phyloP scores from a whole-genome alignment of 2,329 filamentous ascomycete species.

The Monilinia laxa region DNA sequence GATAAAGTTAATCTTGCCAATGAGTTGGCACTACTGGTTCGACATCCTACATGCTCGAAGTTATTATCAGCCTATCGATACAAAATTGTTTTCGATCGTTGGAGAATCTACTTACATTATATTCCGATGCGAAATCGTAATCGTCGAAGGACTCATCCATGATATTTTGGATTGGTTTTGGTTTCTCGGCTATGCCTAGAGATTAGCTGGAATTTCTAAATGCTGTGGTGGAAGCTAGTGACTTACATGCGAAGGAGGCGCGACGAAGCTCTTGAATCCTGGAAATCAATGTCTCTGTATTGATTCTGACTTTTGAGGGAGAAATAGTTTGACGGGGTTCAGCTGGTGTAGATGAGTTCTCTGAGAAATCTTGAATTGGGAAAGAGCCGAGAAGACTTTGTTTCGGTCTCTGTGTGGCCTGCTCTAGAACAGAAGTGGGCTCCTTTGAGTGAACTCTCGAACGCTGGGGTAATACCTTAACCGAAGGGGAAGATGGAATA shows the following conservation, averaged over 20 bases:
- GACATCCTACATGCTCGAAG: neutral
- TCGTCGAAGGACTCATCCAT: neutral
- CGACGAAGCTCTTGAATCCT: slow-evolving; percentile 3
- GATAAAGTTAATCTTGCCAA: slow-evolving; percentile 7
- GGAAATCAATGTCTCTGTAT: neutral
- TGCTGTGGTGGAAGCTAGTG: neutral
- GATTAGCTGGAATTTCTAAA: neutral
- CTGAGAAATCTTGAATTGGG: neutral
- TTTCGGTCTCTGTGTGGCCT: neutral
- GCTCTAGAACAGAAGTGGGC: neutral
- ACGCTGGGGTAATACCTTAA: neutral
- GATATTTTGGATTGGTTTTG: slow-evolving; percentile 8
- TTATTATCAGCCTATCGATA: slow-evolving; percentile 1
- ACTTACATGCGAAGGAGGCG: neutral
- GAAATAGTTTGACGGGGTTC: neutral
- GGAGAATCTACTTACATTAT: neutral
- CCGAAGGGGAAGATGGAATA: neutral
- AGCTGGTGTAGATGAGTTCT: neutral
- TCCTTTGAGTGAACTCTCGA: neutral
- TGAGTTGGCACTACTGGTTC: slow-evolving; percentile 9
- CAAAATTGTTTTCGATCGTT: neutral
- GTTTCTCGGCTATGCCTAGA: neutral
- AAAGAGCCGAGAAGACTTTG: neutral
- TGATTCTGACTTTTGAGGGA: neutral
- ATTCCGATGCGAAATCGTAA: neutral